A percentile compares a stretch with the other conserved stretches of the same genome.
These are phyloP conservation scores for Microbotryum intermedium DNA, from an alignment of 1,284 basidiomycete genomes.

Conservation along the genomic window DNA sequence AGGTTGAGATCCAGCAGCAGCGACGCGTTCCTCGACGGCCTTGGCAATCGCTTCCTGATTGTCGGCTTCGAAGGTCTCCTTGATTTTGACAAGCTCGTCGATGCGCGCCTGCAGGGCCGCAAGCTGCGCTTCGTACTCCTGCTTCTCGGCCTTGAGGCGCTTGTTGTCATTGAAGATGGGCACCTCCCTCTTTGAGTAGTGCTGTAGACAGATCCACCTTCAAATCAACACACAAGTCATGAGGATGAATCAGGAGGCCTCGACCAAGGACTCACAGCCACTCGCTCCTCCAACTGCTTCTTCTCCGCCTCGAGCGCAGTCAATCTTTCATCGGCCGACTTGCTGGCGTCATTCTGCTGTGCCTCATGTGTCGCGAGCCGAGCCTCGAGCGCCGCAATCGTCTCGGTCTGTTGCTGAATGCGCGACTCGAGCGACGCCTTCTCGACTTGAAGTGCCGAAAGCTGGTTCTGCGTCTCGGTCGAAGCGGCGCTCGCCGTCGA, in stretches of 20 bases:
- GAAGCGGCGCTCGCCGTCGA: constrained; percentile 9
- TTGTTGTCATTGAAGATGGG: constrained; percentile 28
- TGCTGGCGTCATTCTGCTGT: neutral
- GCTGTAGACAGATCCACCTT: neutral
- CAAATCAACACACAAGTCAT: neutral
- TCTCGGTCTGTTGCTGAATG: constrained; percentile 12
- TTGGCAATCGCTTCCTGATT: too few species aligned
- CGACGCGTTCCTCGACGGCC: constrained; percentile 10
- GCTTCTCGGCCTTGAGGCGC: too few species aligned
- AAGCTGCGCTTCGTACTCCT: neutral
- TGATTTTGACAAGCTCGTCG: constrained; percentile 4
- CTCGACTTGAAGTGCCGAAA: constrained; percentile 44
- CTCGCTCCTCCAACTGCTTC: neutral
- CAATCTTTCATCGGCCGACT: constrained; percentile 7
- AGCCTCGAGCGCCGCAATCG: constrained; percentile 4
- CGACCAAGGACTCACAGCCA: neutral
- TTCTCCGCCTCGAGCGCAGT: constrained; percentile 10
- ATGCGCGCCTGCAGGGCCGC: constrained; percentile 1
- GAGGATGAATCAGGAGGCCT: neutral
- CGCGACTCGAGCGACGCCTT: constrained; percentile 45
- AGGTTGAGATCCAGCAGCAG: constrained; percentile 6
- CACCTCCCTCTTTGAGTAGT: constrained; percentile 11
- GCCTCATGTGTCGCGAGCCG: constrained; percentile 1
- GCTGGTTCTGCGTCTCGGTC: constrained; percentile 36
- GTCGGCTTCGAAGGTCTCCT: constrained; percentile 7